Percentiles rank a stretch among this genome's conserved stretches.
Evolutionary conservation across 2,329 filamentous ascomycete species (phyloP).

Genomic region (Fusarium decemcellulare): DNA sequence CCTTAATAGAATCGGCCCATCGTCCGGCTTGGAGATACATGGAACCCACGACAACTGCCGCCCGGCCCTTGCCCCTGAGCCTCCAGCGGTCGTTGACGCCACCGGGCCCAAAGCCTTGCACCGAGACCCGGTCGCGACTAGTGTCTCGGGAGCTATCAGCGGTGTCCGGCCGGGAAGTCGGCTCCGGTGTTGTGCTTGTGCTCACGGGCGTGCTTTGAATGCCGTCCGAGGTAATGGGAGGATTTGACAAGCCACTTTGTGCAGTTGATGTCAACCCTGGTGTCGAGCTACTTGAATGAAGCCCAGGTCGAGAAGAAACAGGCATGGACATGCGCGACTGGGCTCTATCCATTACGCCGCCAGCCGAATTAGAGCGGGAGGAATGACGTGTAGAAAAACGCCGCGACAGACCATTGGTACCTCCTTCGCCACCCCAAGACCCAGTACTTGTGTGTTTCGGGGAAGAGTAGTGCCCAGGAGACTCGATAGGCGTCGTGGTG

Average conservation of each 20-base stretch:
- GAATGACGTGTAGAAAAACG: constrained; percentile 61
- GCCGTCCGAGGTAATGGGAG: constrained; percentile 65
- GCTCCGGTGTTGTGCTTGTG: constrained; percentile 59
- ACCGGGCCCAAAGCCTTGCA: constrained; percentile 79
- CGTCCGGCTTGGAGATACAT: constrained; percentile 91
- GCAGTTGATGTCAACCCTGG: constrained; percentile 66
- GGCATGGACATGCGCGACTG: constrained; percentile 87
- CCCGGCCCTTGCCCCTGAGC: constrained; percentile 84
- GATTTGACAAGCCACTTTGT: constrained; percentile 63
- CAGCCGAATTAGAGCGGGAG: constrained; percentile 68
- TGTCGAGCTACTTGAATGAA: constrained; percentile 61
- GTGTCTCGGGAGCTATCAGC: constrained; percentile 64
- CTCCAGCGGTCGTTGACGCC: constrained; percentile 83
- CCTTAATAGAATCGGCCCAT: constrained; percentile 89
- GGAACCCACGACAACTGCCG: constrained; percentile 84
- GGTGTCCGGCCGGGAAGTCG: constrained; percentile 54
- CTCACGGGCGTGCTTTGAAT: constrained; percentile 54
- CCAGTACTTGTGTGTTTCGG: constrained; percentile 58
- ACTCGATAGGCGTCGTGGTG: constrained; percentile 81
- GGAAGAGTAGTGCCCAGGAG: constrained; percentile 71
- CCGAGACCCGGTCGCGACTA: constrained; percentile 71
- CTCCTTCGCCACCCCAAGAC: constrained; percentile 57
- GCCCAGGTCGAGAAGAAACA: constrained; percentile 62
- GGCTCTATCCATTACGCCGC: constrained; percentile 69
- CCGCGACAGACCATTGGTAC: constrained; percentile 56